Conservation (phyloP, 1,284 basidiomycete genomes). For the Ustilago loliicola region DNA sequence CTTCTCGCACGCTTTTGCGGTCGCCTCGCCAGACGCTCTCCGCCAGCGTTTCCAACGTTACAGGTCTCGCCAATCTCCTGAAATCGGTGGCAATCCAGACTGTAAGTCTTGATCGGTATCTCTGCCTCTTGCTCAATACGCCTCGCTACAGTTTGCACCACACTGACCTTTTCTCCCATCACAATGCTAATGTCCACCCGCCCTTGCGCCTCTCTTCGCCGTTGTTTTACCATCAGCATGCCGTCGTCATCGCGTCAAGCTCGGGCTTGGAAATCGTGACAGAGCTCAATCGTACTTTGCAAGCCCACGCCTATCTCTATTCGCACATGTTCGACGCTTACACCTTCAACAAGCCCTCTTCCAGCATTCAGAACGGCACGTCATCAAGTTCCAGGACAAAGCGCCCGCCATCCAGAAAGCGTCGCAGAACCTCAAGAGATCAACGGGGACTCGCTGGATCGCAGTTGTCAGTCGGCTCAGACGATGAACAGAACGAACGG, state of each 20-base stretch:
- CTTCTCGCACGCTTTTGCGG: neutral
- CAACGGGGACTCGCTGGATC: neutral
- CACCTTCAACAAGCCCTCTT: conserved; percentile 73
- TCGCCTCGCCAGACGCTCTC: conserved; percentile 18
- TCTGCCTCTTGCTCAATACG: neutral
- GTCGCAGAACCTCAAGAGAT: neutral
- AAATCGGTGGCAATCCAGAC: conserved; percentile 47
- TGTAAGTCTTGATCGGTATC: neutral
- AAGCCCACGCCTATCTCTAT: conserved; percentile 88
- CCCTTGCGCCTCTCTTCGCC: neutral
- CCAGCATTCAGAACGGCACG: neutral
- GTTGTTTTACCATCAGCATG: conserved; percentile 66
- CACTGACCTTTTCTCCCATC: no score
- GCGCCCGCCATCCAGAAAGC: conserved; percentile 15
- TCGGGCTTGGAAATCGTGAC: conserved; percentile 85
- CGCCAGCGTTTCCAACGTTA: conserved; percentile 50
- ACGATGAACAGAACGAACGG: neutral
- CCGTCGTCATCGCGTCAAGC: conserved; percentile 80
- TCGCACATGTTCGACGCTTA: conserved; percentile 83
- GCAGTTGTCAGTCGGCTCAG: conserved; percentile 6
- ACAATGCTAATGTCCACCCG: neutral
- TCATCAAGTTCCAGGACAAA: neutral
- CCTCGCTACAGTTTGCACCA: neutral
- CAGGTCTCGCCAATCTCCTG: conserved; percentile 46
- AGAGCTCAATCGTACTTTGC: conserved; percentile 83